Conservation (phyloP, 805 yeast species). For the Yarrowia bubula region DNA sequence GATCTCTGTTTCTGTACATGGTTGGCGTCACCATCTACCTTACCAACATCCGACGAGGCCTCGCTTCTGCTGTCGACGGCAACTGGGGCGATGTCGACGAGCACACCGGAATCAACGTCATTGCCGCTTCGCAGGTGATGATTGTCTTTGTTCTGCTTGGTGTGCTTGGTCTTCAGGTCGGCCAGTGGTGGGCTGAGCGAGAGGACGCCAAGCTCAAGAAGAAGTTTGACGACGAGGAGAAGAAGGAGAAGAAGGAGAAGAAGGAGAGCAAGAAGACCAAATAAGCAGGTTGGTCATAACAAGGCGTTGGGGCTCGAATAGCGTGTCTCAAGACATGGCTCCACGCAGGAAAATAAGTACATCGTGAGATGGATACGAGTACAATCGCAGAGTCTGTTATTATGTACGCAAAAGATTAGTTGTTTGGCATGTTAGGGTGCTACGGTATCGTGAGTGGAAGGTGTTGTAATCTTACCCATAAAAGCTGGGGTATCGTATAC, state of each 20-base stretch:
- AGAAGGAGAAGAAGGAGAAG: slow-evolving; percentile 29
- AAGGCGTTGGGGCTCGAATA: not conserved
- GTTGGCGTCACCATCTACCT: slow-evolving; percentile 74
- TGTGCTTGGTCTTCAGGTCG: slow-evolving; percentile 80
- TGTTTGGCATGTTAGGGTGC: not conserved
- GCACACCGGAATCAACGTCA: slow-evolving; percentile 81
- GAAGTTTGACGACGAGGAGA: slow-evolving; percentile 32
- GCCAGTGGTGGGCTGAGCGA: slow-evolving; percentile 81
- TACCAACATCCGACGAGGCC: slow-evolving; percentile 82
- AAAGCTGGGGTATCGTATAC: too few relatives aligned
- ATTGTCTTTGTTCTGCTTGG: slow-evolving; percentile 70
- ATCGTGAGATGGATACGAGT: not conserved
- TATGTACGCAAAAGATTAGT: not conserved
- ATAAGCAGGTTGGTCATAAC: not conserved
- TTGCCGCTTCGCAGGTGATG: slow-evolving; percentile 85
- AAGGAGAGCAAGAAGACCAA: slow-evolving; percentile 30
- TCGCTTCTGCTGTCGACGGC: slow-evolving; percentile 63
- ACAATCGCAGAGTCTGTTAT: not conserved
- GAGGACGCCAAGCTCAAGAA: slow-evolving; percentile 40
- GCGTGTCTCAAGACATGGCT: too few relatives aligned
- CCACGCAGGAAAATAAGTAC: not conserved
- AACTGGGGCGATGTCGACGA: slow-evolving; percentile 93
- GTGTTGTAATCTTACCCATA: too few relatives aligned
- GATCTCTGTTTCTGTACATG: slow-evolving; percentile 70
- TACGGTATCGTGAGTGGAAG: too few relatives aligned